Evolutionary conservation across 345 rosid species (phyloP).

Genomic region (Eucalyptus virginea): DNA sequence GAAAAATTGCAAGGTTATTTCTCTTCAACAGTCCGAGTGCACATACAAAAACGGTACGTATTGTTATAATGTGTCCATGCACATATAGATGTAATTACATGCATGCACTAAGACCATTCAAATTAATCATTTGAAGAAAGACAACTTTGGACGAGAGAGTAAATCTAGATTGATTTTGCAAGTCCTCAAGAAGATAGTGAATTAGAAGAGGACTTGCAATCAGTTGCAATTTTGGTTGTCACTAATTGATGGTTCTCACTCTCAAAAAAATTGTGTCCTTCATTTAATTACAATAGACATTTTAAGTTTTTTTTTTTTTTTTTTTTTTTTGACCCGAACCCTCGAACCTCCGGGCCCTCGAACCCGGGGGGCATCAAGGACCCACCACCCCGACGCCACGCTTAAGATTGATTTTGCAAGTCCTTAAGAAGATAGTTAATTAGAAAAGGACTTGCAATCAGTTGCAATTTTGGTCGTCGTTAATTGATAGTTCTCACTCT

Average conservation of each 20-base stretch:
- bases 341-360: too few species aligned
- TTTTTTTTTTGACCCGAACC: too few species aligned
- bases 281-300: neutral
- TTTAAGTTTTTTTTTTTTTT: too few species aligned
- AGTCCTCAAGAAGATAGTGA: neutral
- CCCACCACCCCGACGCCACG: too few species aligned
- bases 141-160: neutral
- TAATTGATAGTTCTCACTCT: neutral
- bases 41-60: neutral
- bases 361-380: too few species aligned
- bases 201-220: neutral
- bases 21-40: neutral
- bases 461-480: neutral
- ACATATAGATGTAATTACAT: neutral
- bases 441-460: neutral
- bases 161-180: neutral
- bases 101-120: neutral
- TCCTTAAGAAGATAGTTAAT: neutral
- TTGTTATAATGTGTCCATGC: neutral
- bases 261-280: neutral
- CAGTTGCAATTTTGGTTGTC: neutral
- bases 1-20: neutral
- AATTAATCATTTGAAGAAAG: neutral
- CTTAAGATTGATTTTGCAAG: neutral
- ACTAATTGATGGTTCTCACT: neutral